Evolutionary conservation across 75 land plant genomes (phyloP), one percentile per base, ranked within the genome.

Genomic region (Larix kaempferi): DNA sequence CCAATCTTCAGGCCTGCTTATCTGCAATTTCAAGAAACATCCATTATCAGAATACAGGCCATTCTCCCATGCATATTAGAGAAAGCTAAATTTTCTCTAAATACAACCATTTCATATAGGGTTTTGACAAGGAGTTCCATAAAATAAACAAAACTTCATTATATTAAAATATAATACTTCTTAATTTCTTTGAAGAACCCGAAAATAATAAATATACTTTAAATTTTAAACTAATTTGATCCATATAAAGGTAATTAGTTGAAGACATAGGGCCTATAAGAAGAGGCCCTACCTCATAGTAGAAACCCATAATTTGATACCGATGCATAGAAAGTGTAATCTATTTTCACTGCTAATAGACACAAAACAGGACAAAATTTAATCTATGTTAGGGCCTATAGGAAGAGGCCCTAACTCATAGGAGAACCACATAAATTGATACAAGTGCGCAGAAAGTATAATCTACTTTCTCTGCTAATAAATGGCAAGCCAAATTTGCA

Each of bases 1-100:
- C 77, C 85, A 88, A 49, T 89, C 87, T 77, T 91, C 98, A 56
- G 96, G 88, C 59, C 72, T 85, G 77, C 89, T 87, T 66, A 95
- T 82, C 96, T 95, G 92, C 35, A 80, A 82, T 33, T 56, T 27
- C 23, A 54, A 12, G 26, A 27, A 27, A 73, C 75, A 74, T 10
- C 11, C 54, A 49, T 49, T 49, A 49, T 49, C 54, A 49, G 12
- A 49, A 49, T 49, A 49, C 2, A 10, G 54, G 10, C 12, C 11
- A 49, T 49, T 44, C 11, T 11, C 12, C 11, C 1, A 0, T 10
- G 54, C 54, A 49, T 49, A 12, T 49, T 49, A 49, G 1, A 49
- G 0, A 10, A 49, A 10, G 11, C 54, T 10, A 49, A 10, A 49
- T 49, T 49, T 49, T 49, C 54, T 10, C 1, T 10, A 49, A 49